These are phyloP conservation scores for Gnetum montanum DNA, from an alignment of 75 land plant species.

Conservation along the genomic window DNA sequence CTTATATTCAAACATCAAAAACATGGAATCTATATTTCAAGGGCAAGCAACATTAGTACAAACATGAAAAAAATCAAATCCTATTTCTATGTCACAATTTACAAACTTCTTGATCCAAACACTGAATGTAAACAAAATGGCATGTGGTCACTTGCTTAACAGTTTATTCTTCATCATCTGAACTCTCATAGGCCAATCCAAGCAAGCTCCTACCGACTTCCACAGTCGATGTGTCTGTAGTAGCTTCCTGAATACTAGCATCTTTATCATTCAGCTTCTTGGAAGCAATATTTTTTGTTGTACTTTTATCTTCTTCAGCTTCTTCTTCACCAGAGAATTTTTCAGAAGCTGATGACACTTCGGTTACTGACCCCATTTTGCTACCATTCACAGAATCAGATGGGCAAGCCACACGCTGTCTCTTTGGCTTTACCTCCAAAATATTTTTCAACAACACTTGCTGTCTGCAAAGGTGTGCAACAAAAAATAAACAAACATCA, in stretches of 20 bases:
- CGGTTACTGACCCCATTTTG: not conserved
- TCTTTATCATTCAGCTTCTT: not conserved
- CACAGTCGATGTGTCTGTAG: constrained; percentile 8
- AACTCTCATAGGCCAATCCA: constrained; percentile 87
- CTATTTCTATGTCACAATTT: no score
- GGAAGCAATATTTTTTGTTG: not conserved
- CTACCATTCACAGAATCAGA: constrained; percentile 6
- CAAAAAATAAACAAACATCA: no score
- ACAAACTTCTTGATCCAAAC: no score
- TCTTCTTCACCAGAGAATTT: not conserved
- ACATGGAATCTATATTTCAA: no score
- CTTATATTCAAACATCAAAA: no score
- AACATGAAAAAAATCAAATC: no score
- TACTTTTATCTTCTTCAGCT: constrained; percentile 5
- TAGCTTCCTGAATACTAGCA: not conserved
- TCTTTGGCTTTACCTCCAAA: constrained; percentile 76
- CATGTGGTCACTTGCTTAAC: no score
- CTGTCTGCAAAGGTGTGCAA: constrained; percentile 37
- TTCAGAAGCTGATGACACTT: not conserved
- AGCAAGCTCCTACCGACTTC: constrained; percentile 45
- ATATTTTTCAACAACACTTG: constrained; percentile 83
- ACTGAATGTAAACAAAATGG: no score
- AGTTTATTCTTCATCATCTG: constrained; percentile 95
- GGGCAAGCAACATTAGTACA: no score
- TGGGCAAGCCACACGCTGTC: constrained; percentile 35